These are phyloP conservation scores for Cladobotryum protrusum DNA, from an alignment of 2,329 filamentous ascomycete species.

Conservation along the genomic window DNA sequence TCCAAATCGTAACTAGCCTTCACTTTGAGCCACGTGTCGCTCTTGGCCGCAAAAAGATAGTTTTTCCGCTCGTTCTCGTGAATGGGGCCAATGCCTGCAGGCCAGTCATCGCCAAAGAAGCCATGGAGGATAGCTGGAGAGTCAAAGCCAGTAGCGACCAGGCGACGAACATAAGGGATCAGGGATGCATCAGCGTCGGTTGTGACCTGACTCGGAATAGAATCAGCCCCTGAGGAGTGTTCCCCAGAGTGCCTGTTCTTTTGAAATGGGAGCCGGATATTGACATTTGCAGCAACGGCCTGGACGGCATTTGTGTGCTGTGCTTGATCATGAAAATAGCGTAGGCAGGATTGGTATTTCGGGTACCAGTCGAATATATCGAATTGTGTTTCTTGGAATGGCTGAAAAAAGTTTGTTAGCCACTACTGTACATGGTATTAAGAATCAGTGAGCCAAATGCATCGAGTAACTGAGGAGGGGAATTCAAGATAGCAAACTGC, in stretches of 20 bases:
- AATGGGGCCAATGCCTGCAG: constrained; percentile 68
- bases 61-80: constrained; percentile 89
- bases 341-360: constrained; percentile 81
- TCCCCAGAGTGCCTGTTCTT: constrained; percentile 35
- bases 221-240: constrained; percentile 9
- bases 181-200: constrained; percentile 37
- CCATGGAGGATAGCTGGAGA: constrained; percentile 80
- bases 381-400: constrained; percentile 48
- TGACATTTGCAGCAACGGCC: constrained; percentile 82
- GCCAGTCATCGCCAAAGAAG: constrained; percentile 95
- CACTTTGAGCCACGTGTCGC: constrained; percentile 79
- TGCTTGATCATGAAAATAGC: constrained; percentile 86
- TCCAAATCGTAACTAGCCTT: constrained; percentile 88
- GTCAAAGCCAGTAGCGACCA: constrained; percentile 90
- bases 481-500: neutral
- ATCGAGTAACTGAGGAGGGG: no score
- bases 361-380: constrained; percentile 92
- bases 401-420: constrained; percentile 22
- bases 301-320: constrained; percentile 80
- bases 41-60: constrained; percentile 92
- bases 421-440: no score
- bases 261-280: constrained; percentile 86
- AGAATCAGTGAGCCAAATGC: no score
- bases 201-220: constrained; percentile 12
- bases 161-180: constrained; percentile 81